phyloP scores from a whole-genome alignment of 2,329 filamentous ascomycete genomes.

The Cordyceps sp. region DNA sequence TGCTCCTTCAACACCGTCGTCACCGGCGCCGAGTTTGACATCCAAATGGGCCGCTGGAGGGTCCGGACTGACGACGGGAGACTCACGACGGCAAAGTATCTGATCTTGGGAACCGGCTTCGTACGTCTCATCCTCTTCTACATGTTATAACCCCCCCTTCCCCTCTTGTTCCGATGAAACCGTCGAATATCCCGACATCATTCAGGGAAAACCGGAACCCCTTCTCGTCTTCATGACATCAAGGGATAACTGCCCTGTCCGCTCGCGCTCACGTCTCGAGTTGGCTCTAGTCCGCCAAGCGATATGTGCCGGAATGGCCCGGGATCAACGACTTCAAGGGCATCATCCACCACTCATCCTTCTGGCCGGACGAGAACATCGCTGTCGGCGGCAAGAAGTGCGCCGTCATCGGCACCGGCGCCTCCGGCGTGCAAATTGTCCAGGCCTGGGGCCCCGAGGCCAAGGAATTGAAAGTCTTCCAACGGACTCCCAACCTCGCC shows the following conservation, averaged over 20 bases:
- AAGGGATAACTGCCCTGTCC: no score
- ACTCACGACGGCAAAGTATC: conserved; percentile 28
- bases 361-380: conserved; percentile 42
- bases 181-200: no score
- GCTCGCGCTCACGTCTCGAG: background rate
- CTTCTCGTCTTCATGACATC: no score
- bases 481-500: conserved; percentile 49
- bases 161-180: no score
- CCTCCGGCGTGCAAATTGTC: conserved; percentile 45
- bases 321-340: conserved; percentile 45
- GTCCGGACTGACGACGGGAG: conserved; percentile 32
- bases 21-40: conserved; percentile 32
- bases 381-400: conserved; percentile 39
- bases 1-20: conserved; percentile 39
- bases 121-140: conserved; percentile 8
- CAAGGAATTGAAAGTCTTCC: conserved; percentile 40
- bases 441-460: conserved; percentile 41
- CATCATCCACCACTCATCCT: conserved; percentile 39
- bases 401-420: conserved; percentile 47
- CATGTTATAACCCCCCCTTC: background rate
- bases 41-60: conserved; percentile 27
- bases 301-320: conserved; percentile 43
- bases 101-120: conserved; percentile 38
- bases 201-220: no score
- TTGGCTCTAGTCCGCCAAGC: conserved; percentile 29